Evolutionary conservation across 2,329 filamentous ascomycete species (phyloP), one percentile per base, ranked within the genome.

Genomic region (Cladophialophora immunda): DNA sequence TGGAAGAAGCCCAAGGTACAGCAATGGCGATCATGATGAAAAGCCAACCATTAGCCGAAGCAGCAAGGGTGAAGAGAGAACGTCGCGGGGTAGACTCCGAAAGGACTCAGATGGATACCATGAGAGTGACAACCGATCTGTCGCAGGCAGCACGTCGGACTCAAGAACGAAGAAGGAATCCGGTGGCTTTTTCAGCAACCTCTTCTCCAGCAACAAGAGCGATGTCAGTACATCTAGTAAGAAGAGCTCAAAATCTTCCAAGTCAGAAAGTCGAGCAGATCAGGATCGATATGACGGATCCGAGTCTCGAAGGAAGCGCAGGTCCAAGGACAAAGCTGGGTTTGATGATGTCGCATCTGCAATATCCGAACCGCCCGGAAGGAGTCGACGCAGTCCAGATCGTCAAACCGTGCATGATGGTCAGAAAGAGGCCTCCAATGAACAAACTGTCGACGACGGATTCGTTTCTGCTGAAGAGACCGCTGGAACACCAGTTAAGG

Each of bases 241-340:
- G 74, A 68, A 71, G 52, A 67, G 66, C 17, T 79, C 79, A 11
- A 75, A 75, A 60, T 77, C 77, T 3, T 62, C 65, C 17, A 72
- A 77, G 62, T 80, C 79, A 11, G 78, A 80, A 68, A 71, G 73
- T 58, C 77, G 74, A 64, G 66, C 72, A 53, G 77, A 78, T 13
- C 22, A 81, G 81, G 19, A 78, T 78, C 56, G 77, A 45, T 76
- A 81, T 62, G 58, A 74, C 71, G 70, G 76, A 74, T 64, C 73
- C 74, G 64, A 74, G 74, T 68, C 77, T 74, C 74, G 76, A n/a
- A 70, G 65, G 53, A 73, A 72, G 58, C 69, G 69, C 19, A 69
- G 69, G 56, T 70, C 71, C 4, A 68, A 63, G 41, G 58, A 64
- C n/a, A 59, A 47, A 54, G 5, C 30, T 9, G 70, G 67, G 13